phyloP scores from a whole-genome alignment of 345 rosid species.

The Cardamine resedifolia region DNA sequence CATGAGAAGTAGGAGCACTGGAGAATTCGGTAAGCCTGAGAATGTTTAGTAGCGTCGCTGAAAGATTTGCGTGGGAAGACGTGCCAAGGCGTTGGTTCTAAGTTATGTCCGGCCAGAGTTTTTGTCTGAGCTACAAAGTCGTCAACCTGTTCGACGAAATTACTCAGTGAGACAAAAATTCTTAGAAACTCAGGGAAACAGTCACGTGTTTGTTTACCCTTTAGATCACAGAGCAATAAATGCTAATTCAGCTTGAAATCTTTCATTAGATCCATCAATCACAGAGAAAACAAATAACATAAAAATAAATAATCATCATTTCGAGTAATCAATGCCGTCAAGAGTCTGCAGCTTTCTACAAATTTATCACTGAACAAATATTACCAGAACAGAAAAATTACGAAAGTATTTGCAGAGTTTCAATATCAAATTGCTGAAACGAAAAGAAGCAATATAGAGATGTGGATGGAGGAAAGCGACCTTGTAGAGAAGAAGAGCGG shows the following conservation, averaged over 20 bases:
- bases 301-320: neutral
- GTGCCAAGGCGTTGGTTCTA: constrained; percentile 96
- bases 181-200: neutral
- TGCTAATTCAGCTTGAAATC: neutral
- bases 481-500: constrained; percentile 68
- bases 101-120: constrained; percentile 82
- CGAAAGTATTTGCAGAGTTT: neutral
- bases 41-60: constrained; percentile 44
- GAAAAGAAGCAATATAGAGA: neutral
- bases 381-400: neutral
- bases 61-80: constrained; percentile 61
- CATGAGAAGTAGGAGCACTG: constrained; percentile 90
- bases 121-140: constrained; percentile 58
- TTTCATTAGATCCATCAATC: constrained; percentile 10
- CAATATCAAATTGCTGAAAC: neutral
- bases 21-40: constrained; percentile 65
- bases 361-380: neutral
- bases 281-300: neutral
- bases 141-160: constrained; percentile 57
- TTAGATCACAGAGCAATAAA: neutral
- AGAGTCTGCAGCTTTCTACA: constrained; percentile 7
- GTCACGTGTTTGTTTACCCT: neutral
- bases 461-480: constrained; percentile 29
- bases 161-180: constrained; percentile 1
- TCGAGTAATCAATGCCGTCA: neutral